Evolutionary conservation across 2,329 filamentous ascomycete genomes (phyloP), one percentile per base, ranked within the genome.

Genomic region (Geosmithia morbida): DNA sequence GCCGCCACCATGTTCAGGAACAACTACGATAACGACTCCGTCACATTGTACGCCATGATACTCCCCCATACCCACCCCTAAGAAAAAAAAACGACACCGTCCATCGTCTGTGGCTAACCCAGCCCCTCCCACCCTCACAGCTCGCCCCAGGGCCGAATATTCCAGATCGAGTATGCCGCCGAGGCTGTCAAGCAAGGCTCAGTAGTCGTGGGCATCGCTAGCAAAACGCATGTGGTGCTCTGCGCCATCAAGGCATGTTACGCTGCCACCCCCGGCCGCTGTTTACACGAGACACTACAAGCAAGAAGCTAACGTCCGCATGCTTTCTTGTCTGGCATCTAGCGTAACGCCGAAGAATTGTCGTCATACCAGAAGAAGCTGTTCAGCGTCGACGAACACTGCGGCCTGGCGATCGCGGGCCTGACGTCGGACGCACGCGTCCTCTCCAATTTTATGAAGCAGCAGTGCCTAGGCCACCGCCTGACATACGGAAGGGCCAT

Each of bases 361-460:
- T 98, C 92, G 51, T 97, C 92, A 46, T 98, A 98, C 78, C 92
- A 98, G 72, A 96, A 96, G 79, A 98, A 98, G 75, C 82, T 98
- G 63, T 96, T 98, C 68, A 79, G 83, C 58, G 83, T 98, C 69
- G 92, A 98, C 68, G 86, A 90, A 59, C 92, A 98, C 68, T 83
- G 92, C 58, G 92, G 89, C 56, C 82, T 98, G 60, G 88, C 90
- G 59, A 94, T 98, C 59, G 92, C 92, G 56, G 92, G 92, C 58
- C 86, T 98, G 52, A 92, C 92, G 55, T 96, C 90, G 50, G 92
- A 98, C 68, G 92, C 90, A 62, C 92, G 92, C 61, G 92, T 98
- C 58, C 88, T 98, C 58, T 96, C 89, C 75, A 98, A 98, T 79
- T 98, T 96, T 75, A 97, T 98, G 90, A 97, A 96, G 75, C 88